These are phyloP conservation scores for Colletotrichum zoysiae DNA, from an alignment of 2,329 filamentous ascomycete species.

Conservation along the genomic window DNA sequence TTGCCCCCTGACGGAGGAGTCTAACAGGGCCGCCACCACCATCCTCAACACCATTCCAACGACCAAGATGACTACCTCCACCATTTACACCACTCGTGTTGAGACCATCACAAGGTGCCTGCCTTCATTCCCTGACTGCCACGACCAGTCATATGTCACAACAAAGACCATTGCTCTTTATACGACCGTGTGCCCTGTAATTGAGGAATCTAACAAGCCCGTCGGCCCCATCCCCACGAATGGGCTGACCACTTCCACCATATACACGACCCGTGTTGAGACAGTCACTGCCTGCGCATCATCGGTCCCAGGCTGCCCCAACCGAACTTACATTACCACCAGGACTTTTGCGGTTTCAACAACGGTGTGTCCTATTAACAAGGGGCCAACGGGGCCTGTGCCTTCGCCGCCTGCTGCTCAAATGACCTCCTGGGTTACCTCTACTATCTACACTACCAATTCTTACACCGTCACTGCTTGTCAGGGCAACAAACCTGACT, in stretches of 20 bases:
- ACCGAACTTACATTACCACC: slow-evolving; percentile 52
- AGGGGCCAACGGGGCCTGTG: not conserved
- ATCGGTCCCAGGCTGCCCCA: slow-evolving; percentile 36
- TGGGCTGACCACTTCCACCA: slow-evolving; percentile 50
- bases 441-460: slow-evolving; percentile 43
- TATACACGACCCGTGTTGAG: slow-evolving; percentile 41
- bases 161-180: slow-evolving; percentile 48
- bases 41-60: slow-evolving; percentile 1
- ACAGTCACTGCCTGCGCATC: slow-evolving; percentile 41
- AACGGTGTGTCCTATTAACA: slow-evolving; percentile 52
- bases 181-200: not conserved
- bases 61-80: slow-evolving; percentile 41
- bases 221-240: not conserved
- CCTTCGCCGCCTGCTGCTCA: not conserved
- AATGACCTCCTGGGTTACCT: slow-evolving; percentile 28
- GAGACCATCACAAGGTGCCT: slow-evolving; percentile 42
- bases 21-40: slow-evolving; percentile 26
- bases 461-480: slow-evolving; percentile 41
- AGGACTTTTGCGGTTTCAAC: slow-evolving; percentile 55
- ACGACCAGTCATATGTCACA: slow-evolving; percentile 49
- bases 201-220: slow-evolving; percentile 23
- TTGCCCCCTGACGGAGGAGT: slow-evolving; percentile 53
- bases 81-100: slow-evolving; percentile 42
- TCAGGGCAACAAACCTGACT: slow-evolving; percentile 25
- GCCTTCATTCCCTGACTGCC: slow-evolving; percentile 39